Evolutionary conservation across 1,284 basidiomycete genomes (phyloP).

Genomic region (Boletus semigastroideus): DNA sequence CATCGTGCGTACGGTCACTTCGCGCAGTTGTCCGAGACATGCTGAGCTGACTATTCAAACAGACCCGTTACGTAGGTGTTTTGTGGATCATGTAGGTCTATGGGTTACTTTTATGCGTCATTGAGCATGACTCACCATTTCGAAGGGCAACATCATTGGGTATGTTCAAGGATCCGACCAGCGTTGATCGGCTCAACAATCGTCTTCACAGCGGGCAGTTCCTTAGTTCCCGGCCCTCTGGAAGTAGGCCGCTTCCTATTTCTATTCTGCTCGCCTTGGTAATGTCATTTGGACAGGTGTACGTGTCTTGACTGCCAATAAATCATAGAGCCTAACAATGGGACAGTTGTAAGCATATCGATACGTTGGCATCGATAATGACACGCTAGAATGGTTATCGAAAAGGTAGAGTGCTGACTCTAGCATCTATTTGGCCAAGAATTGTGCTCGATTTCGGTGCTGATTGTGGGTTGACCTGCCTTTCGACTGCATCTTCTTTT

Average conservation of each 20-base stretch:
- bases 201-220: neutral
- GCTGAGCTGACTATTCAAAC: neutral
- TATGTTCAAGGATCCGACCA: neutral
- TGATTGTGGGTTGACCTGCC: slow-evolving; percentile 7
- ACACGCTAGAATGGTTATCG: neutral
- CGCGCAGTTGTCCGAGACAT: too few relatives aligned
- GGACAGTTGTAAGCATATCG: slow-evolving; percentile 12
- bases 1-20: neutral
- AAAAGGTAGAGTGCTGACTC: slow-evolving; percentile 3
- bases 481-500: too few relatives aligned
- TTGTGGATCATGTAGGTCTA: neutral
- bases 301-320: neutral
- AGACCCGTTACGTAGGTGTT: neutral
- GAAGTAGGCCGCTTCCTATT: neutral
- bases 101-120: too few relatives aligned
- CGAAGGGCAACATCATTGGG: neutral
- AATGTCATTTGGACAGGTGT: slow-evolving; percentile 3
- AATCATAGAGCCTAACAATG: neutral
- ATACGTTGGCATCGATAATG: neutral
- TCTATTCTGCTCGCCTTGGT: neutral
- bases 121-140: neutral
- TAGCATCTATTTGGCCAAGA: neutral
- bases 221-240: slow-evolving; percentile 2
- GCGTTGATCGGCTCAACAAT: neutral
- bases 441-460: neutral